Evolutionary conservation across 345 rosid genomes (phyloP).

Genomic region (Populus tremula): DNA sequence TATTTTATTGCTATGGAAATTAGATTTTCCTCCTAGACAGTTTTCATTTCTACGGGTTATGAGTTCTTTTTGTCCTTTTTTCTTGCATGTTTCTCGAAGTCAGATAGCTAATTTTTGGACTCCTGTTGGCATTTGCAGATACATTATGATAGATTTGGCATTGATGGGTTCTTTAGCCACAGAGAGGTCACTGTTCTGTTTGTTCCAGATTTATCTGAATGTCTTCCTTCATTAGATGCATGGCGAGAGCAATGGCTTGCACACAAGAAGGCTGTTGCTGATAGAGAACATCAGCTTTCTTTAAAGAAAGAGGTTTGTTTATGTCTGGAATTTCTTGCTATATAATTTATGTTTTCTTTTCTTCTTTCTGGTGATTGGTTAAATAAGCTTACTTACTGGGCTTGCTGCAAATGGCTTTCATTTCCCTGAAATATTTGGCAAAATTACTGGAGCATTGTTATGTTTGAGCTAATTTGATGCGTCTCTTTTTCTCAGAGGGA

Average conservation of each 20-base stretch:
- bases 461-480: slow-evolving; percentile 7
- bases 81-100: slow-evolving; percentile 2
- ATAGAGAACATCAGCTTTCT: slow-evolving; percentile 57
- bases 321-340: neutral
- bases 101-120: slow-evolving; percentile 3
- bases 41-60: neutral
- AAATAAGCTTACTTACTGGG: neutral
- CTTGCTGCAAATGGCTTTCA: neutral
- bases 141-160: slow-evolving; percentile 85
- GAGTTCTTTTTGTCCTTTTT: neutral
- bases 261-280: slow-evolving; percentile 65
- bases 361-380: neutral
- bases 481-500: slow-evolving; percentile 41
- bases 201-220: slow-evolving; percentile 89
- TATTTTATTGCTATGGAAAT: neutral
- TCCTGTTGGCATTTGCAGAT: slow-evolving; percentile 51
- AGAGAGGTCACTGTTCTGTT: slow-evolving; percentile 84
- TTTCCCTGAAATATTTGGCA: neutral
- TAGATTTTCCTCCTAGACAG: neutral
- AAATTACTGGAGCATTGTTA: slow-evolving; percentile 10
- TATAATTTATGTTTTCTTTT: neutral
- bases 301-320: slow-evolving; percentile 47
- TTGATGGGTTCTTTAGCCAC: slow-evolving; percentile 79
- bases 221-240: slow-evolving; percentile 74
- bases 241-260: slow-evolving; percentile 85